These are phyloP conservation scores for Mentha longifolia DNA, from an alignment of 257 asterid species.

Conservation along the genomic window DNA sequence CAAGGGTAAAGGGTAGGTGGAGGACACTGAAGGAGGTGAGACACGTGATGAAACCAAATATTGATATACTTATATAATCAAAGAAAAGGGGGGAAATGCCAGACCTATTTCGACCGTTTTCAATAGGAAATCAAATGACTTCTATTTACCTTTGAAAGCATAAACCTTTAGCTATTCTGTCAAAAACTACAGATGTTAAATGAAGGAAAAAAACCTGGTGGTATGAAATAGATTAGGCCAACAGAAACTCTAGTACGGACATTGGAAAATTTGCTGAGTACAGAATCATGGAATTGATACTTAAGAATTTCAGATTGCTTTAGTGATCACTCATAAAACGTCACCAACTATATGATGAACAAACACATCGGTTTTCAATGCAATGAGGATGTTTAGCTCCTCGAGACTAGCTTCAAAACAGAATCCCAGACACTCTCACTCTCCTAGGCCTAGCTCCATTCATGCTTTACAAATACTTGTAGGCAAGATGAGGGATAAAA, in stretches of 20 bases:
- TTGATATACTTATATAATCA: too few relatives aligned
- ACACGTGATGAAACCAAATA: not conserved
- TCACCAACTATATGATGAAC: not conserved
- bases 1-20: not conserved
- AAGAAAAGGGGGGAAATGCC: not conserved
- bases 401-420: too few relatives aligned
- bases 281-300: conserved; percentile 15
- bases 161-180: not conserved
- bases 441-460: too few relatives aligned
- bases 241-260: not conserved
- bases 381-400: too few relatives aligned
- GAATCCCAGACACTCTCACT: too few relatives aligned
- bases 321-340: not conserved
- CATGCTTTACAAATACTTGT: too few relatives aligned
- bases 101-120: not conserved
- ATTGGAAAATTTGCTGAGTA: not conserved
- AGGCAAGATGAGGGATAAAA: too few relatives aligned
- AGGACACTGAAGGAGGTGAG: not conserved
- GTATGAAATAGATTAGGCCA: not conserved
- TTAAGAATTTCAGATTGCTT: not conserved
- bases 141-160: not conserved
- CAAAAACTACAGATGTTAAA: not conserved
- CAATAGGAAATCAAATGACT: not conserved
- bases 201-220: not conserved
- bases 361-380: too few relatives aligned